Evolutionary conservation across 192 early-diverging fungal genomes (phyloP).

Genomic region (Backusella circina): DNA sequence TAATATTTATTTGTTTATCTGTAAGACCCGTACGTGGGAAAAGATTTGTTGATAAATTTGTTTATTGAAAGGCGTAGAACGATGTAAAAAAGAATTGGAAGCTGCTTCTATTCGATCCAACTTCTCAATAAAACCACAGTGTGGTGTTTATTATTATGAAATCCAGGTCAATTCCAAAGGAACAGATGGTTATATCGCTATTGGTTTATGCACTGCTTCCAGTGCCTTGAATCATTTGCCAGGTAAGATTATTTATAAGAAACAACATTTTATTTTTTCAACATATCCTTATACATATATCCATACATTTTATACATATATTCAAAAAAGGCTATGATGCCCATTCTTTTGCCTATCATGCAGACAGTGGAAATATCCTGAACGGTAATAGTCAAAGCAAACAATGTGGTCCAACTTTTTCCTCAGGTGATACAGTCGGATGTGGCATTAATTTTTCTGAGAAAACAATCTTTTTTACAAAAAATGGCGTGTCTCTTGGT

Average conservation of each 20-base stretch:
- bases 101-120: slow-evolving; percentile 81
- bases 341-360: slow-evolving; percentile 95
- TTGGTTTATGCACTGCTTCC: slow-evolving; percentile 71
- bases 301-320: background rate
- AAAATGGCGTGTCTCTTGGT: slow-evolving; percentile 78
- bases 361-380: slow-evolving; percentile 90
- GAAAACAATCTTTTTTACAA: slow-evolving; percentile 81
- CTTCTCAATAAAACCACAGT: slow-evolving; percentile 76
- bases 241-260: slow-evolving; percentile 44
- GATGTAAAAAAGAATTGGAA: slow-evolving; percentile 65
- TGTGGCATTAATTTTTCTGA: slow-evolving; percentile 86
- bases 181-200: slow-evolving; percentile 85
- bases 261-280: background rate
- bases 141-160: slow-evolving; percentile 94
- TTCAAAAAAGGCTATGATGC: slow-evolving; percentile 74
- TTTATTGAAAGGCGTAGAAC: slow-evolving; percentile 41
- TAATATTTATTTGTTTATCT: slow-evolving; percentile 11
- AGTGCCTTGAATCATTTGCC: slow-evolving; percentile 70
- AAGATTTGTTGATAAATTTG: slow-evolving; percentile 11
- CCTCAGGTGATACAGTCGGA: slow-evolving; percentile 88
- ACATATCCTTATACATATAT: background rate
- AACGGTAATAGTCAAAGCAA: slow-evolving; percentile 68
- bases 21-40: slow-evolving; percentile 15
- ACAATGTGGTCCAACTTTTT: slow-evolving; percentile 82
- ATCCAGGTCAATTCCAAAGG: slow-evolving; percentile 83